Conservation (phyloP, 768 basidiomycete species). For the Pisolithus orientalis region DNA sequence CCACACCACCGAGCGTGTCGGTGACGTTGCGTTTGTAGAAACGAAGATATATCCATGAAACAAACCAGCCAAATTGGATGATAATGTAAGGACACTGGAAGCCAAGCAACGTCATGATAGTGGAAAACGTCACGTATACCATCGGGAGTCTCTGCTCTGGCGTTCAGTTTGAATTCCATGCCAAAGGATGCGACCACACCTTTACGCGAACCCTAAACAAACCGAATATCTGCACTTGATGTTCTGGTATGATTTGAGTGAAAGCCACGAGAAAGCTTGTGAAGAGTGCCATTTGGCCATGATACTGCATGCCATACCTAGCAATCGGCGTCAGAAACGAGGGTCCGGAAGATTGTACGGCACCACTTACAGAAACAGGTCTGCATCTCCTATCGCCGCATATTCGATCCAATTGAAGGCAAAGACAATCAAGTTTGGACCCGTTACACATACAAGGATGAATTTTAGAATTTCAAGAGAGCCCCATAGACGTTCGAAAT, state of each 20-base stretch:
- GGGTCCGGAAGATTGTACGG: conserved; percentile 2
- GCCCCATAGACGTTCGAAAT: conserved; percentile 95
- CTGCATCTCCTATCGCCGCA: conserved; percentile 58
- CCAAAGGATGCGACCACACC: conserved; percentile 36
- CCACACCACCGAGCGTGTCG: conserved; percentile 55
- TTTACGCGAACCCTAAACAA: conserved; percentile 84
- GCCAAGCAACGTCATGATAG: conserved; percentile 74
- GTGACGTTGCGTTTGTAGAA: conserved; percentile 88
- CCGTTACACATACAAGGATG: conserved; percentile 67
- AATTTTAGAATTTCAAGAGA: conserved; percentile 81
- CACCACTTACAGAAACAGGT: conserved; percentile 68
- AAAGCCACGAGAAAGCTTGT: conserved; percentile 89
- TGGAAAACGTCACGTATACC: conserved; percentile 87
- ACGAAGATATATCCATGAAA: conserved; percentile 90
- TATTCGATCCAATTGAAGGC: conserved; percentile 88
- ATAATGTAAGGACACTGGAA: conserved; percentile 87
- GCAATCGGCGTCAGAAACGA: conserved; percentile 8
- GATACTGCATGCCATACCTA: conserved; percentile 86
- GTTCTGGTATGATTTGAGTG: conserved; percentile 96
- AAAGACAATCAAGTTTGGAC: conserved; percentile 85
- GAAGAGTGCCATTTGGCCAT: conserved; percentile 90
- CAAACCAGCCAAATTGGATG: conserved; percentile 99
- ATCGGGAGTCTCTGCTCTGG: conserved; percentile 79
- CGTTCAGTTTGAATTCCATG: conserved; percentile 1
- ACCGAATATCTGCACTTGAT: conserved; percentile 91